A percentile compares a stretch with the other conserved stretches of the same genome.
These are phyloP conservation scores for Tetradesmus lagerheimii DNA, from an alignment of 139 green algal species.

Conservation along the genomic window DNA sequence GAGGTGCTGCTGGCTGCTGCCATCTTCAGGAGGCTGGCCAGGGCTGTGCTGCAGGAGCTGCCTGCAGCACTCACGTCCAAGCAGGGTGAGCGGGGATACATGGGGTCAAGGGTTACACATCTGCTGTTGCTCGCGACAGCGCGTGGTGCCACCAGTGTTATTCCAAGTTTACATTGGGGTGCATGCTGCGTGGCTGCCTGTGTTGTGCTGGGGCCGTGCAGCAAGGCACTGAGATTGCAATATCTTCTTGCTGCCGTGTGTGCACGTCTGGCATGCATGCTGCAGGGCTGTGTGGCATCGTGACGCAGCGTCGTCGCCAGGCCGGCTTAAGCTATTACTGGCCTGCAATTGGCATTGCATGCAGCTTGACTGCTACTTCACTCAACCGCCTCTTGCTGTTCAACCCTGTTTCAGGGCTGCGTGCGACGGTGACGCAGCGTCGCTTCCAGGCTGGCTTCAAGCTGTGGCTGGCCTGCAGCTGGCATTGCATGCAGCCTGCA, in stretches of 20 bases:
- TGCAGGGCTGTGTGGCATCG: too few relatives aligned
- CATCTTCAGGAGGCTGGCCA: background rate
- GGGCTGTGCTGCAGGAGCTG: conserved; percentile 1
- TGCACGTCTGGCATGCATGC: too few relatives aligned
- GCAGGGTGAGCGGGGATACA: background rate
- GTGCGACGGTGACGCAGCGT: background rate
- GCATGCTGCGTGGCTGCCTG: too few relatives aligned
- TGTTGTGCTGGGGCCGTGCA: too few relatives aligned
- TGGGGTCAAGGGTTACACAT: background rate
- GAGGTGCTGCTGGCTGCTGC: background rate
- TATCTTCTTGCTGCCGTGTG: too few relatives aligned
- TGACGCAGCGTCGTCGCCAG: too few relatives aligned
- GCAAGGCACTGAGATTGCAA: too few relatives aligned
- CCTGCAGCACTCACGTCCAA: background rate
- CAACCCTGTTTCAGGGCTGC: too few relatives aligned
- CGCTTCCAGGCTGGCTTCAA: conserved; percentile 42
- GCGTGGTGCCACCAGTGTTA: background rate
- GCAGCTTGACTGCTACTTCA: background rate
- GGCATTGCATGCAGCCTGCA: too few relatives aligned
- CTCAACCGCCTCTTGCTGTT: background rate
- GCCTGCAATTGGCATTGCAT: too few relatives aligned
- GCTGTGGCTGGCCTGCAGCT: conserved; percentile 6
- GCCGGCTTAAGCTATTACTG: too few relatives aligned
- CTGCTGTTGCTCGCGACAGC: background rate
- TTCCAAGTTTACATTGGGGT: too few relatives aligned